These are phyloP conservation scores for Camelina hispida DNA, from an alignment of 345 rosid genomes.

Conservation along the genomic window DNA sequence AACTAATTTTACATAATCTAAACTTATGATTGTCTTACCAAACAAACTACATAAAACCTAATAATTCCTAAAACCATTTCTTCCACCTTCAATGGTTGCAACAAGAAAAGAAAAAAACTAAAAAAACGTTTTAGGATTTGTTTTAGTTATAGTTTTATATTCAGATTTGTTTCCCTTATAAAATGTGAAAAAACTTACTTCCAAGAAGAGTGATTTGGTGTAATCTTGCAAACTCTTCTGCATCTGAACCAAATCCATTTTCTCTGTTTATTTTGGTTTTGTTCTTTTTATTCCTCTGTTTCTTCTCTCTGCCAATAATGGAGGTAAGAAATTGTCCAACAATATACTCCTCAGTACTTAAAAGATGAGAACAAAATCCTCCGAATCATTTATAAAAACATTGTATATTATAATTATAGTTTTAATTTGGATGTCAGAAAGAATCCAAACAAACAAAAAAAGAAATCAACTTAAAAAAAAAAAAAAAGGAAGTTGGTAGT, in stretches of 20 bases:
- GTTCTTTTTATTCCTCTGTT: conserved; percentile 24
- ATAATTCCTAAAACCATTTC: too few species aligned
- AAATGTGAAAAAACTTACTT: conserved; percentile 50
- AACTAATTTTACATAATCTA: background rate
- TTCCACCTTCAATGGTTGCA: background rate
- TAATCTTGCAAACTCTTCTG: conserved; percentile 77
- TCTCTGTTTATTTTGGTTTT: conserved; percentile 5
- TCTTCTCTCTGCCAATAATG: conserved; percentile 38
- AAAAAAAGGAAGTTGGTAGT: conserved; percentile 31
- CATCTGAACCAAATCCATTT: conserved; percentile 84
- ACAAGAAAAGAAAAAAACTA: background rate
- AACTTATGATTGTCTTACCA: too few species aligned
- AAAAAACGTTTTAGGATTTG: too few species aligned
- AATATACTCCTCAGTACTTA: conserved; percentile 26
- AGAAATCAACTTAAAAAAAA: conserved; percentile 27
- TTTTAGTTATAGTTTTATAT: background rate
- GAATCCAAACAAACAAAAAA: conserved; percentile 23
- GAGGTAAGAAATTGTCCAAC: conserved; percentile 37
- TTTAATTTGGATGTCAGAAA: conserved; percentile 31
- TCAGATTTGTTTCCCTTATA: background rate
- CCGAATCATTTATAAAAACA: conserved; percentile 28
- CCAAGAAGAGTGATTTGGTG: conserved; percentile 75
- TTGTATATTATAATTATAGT: conserved; percentile 15
- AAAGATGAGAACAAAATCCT: conserved; percentile 37
- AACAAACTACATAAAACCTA: too few species aligned